Evolutionary conservation across 257 asterid species (phyloP).

Genomic region (Nicotiana knightiana): DNA sequence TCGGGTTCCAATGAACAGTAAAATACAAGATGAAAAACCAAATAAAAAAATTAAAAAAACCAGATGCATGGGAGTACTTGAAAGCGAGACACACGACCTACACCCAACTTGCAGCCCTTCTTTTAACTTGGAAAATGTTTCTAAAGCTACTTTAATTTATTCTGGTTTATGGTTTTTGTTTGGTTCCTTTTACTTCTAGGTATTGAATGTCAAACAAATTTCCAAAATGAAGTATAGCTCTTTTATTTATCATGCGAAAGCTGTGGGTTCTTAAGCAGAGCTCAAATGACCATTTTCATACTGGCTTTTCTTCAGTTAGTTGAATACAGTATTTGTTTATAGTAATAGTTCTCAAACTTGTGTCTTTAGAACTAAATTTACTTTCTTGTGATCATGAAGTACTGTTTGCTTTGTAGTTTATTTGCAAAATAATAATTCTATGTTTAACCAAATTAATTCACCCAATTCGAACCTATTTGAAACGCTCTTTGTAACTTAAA

Average conservation of each 20-base stretch:
- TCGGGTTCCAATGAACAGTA: no score
- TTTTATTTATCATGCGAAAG: neutral
- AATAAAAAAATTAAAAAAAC: no score
- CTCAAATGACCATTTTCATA: conserved; percentile 18
- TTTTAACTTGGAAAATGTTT: no score
- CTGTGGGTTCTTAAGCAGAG: neutral
- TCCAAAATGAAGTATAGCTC: neutral
- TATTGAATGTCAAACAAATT: neutral
- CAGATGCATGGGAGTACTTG: no score
- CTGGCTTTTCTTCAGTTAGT: conserved; percentile 2
- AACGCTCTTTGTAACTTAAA: conserved; percentile 35
- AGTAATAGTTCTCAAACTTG: neutral
- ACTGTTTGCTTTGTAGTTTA: conserved; percentile 22
- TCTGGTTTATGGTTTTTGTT: no score
- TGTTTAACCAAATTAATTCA: conserved; percentile 63
- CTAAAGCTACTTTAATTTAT: no score
- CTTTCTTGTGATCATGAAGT: conserved; percentile 22
- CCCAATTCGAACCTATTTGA: conserved; percentile 60
- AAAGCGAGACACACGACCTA: no score
- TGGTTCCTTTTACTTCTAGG: neutral
- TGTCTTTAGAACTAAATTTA: neutral
- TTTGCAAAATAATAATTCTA: conserved; percentile 33
- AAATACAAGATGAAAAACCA: no score
- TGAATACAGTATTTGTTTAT: neutral
- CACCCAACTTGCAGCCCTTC: no score